Percentiles rank a stretch among this genome's conserved stretches.
Evolutionary conservation across 2,329 filamentous ascomycete genomes (phyloP).

Genomic region (Ampelomyces quisqualis): DNA sequence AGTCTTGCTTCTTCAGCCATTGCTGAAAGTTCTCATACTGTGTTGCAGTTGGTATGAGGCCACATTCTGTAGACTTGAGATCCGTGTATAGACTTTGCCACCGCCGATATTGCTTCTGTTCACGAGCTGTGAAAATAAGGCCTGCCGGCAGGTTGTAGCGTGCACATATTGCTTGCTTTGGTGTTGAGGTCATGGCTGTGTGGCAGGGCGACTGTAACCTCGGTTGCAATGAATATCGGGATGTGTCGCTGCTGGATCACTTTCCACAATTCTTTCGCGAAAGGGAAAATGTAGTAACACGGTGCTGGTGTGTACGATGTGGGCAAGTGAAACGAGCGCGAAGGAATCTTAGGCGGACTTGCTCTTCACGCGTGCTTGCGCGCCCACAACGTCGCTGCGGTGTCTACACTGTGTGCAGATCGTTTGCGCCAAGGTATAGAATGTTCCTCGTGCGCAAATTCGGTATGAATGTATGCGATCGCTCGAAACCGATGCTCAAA

Average conservation of each 20-base stretch:
- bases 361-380: too few species aligned
- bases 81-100: conserved; percentile 29
- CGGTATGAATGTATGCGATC: neutral
- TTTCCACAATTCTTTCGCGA: neutral
- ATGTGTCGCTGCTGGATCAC: neutral
- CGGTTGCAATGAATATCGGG: neutral
- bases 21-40: conserved; percentile 35
- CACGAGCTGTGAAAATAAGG: conserved; percentile 25
- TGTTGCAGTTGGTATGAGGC: conserved; percentile 25
- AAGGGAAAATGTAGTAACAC: too few species aligned
- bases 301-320: too few species aligned
- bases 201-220: too few species aligned
- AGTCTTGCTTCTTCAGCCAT: conserved; percentile 34
- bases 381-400: too few species aligned
- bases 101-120: conserved; percentile 31
- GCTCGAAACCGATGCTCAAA: conserved; percentile 27
- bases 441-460: too few species aligned
- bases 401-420: too few species aligned
- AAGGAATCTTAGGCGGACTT: too few species aligned
- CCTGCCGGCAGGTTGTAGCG: conserved; percentile 23
- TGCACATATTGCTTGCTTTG: neutral
- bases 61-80: conserved; percentile 19
- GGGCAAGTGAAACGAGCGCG: too few species aligned
- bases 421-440: too few species aligned
- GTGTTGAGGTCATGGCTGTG: conserved; percentile 1